These are phyloP conservation scores for Iris pallida DNA, from an alignment of 116 monocot species.

Conservation along the genomic window DNA sequence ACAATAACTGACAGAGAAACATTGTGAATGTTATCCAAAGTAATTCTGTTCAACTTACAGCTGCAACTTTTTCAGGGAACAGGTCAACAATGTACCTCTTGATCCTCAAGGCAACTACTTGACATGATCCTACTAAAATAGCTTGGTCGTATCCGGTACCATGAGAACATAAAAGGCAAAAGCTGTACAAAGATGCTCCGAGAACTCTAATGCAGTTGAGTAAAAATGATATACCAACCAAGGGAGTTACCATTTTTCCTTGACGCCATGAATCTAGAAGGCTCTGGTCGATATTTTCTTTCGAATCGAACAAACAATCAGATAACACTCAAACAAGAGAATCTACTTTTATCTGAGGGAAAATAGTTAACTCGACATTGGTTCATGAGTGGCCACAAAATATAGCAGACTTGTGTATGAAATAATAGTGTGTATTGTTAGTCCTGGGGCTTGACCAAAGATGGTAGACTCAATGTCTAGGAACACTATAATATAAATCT, in stretches of 20 bases:
- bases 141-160: slow-evolving; percentile 41
- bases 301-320: slow-evolving; percentile 40
- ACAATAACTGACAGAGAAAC: no score
- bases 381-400: no score
- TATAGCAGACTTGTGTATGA: no score
- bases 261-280: slow-evolving; percentile 31
- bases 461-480: no score
- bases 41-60: no score
- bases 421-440: no score
- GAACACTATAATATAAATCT: no score
- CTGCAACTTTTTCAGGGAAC: no score
- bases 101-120: slow-evolving; percentile 28
- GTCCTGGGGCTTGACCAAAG: no score
- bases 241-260: slow-evolving; percentile 38
- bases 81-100: slow-evolving; percentile 31
- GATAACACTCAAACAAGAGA: slow-evolving; percentile 35
- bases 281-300: slow-evolving; percentile 53
- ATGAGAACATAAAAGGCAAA: slow-evolving; percentile 4
- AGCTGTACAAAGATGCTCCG: background rate
- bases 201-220: background rate
- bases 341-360: slow-evolving; percentile 26
- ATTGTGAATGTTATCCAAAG: no score
- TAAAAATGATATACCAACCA: background rate
- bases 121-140: slow-evolving; percentile 50
- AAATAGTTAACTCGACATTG: slow-evolving; percentile 1